phyloP scores from a whole-genome alignment of 768 basidiomycete genomes.

The Lactifluus subvellereus region DNA sequence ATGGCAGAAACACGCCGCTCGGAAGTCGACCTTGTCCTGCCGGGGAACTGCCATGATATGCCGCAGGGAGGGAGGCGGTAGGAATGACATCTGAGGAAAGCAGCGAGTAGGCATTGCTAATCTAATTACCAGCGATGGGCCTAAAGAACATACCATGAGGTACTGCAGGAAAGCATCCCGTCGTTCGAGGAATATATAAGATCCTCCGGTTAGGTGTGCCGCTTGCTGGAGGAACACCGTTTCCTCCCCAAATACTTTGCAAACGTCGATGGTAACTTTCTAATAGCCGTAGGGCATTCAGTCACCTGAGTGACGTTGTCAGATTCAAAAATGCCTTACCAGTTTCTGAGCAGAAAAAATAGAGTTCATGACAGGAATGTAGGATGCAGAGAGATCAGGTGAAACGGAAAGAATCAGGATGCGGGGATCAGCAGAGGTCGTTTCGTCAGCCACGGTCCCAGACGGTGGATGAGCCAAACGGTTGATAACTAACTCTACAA shows the following conservation, averaged over 20 bases:
- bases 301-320: background rate
- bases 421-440: slow-evolving; percentile 43
- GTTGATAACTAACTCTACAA: slow-evolving; percentile 58
- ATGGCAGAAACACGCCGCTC: slow-evolving; percentile 98
- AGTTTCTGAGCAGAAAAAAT: slow-evolving; percentile 99
- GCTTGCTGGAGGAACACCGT: slow-evolving; percentile 97
- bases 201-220: slow-evolving; percentile 89
- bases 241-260: slow-evolving; percentile 84
- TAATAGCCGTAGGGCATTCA: slow-evolving; percentile 29
- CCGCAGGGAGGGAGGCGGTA: slow-evolving; percentile 65
- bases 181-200: slow-evolving; percentile 80
- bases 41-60: slow-evolving; percentile 78
- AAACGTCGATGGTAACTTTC: slow-evolving; percentile 97
- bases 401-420: slow-evolving; percentile 86
- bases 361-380: slow-evolving; percentile 98
- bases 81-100: slow-evolving; percentile 75
- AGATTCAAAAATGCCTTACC: slow-evolving; percentile 40
- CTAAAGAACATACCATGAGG: slow-evolving; percentile 52
- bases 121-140: background rate
- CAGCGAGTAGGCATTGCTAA: slow-evolving; percentile 1
- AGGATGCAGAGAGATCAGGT: slow-evolving; percentile 81
- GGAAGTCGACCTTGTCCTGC: slow-evolving; percentile 93
- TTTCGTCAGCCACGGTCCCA: slow-evolving; percentile 31
- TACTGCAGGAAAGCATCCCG: slow-evolving; percentile 89
- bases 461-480: slow-evolving; percentile 40